phyloP scores from a whole-genome alignment of 2,329 filamentous ascomycete genomes.

The Fusarium newnesense region DNA sequence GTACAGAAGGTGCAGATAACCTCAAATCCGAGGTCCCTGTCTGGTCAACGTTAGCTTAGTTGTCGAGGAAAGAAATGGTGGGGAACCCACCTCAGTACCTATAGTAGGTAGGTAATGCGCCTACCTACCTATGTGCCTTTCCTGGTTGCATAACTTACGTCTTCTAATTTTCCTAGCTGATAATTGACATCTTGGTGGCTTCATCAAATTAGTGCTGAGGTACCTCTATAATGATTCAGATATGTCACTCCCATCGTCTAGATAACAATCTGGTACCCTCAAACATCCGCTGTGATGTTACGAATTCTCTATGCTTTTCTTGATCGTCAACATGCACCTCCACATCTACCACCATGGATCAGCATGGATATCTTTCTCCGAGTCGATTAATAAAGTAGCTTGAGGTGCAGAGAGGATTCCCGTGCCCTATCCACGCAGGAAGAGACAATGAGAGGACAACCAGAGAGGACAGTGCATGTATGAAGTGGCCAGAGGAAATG shows the following conservation, averaged over 20 bases:
- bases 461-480: conserved; percentile 10
- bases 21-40: conserved; percentile 24
- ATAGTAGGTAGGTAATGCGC: neutral
- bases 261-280: neutral
- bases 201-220: neutral
- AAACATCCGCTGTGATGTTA: conserved; percentile 1
- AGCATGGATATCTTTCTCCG: conserved; percentile 22
- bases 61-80: conserved; percentile 22
- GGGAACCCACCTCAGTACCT: neutral
- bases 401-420: conserved; percentile 22
- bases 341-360: conserved; percentile 11
- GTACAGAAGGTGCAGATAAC: conserved; percentile 27
- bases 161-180: conserved; percentile 7
- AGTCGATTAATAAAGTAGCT: conserved; percentile 28
- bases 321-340: conserved; percentile 12
- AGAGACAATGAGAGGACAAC: conserved; percentile 8
- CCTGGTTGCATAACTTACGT: neutral
- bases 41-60: conserved; percentile 22
- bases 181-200: conserved; percentile 17
- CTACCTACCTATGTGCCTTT: neutral
- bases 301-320: neutral
- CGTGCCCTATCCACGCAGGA: conserved; percentile 38
- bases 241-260: conserved; percentile 9
- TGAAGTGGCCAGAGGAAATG: conserved; percentile 36
- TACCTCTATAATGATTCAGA: neutral